Conservation (phyloP, 163 green algal species). For the Prototheca cutis region DNA sequence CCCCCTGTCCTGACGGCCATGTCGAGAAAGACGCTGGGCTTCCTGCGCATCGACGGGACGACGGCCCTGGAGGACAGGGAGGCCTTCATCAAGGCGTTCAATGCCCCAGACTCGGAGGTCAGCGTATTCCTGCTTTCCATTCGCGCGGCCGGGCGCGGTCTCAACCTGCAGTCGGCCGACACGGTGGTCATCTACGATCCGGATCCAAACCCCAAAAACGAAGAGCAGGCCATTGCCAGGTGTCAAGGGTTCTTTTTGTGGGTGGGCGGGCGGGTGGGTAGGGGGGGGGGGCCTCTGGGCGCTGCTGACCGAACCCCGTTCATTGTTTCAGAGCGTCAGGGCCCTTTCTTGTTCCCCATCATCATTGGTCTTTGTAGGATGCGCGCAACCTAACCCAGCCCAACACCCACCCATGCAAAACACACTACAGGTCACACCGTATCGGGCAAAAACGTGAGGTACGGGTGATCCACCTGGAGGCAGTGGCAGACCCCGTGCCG, state of each 20-base stretch:
- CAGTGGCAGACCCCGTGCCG: conserved; percentile 52
- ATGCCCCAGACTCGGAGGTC: conserved; percentile 48
- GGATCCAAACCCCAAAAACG: conserved; percentile 98
- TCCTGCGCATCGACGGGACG: conserved; percentile 82
- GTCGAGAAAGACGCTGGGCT: conserved; percentile 34
- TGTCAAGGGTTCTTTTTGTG: conserved; percentile 19
- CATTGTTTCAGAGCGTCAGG: too few species aligned
- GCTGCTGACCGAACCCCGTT: too few species aligned
- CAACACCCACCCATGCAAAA: neutral
- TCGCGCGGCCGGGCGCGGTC: conserved; percentile 80
- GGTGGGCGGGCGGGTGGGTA: neutral
- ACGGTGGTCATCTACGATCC: conserved; percentile 90
- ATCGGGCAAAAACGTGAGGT: conserved; percentile 87
- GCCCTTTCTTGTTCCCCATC: too few species aligned
- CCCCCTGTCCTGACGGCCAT: too few species aligned
- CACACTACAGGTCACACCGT: conserved; percentile 50
- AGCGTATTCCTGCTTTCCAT: conserved; percentile 99
- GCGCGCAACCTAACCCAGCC: too few species aligned
- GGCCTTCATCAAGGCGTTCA: conserved; percentile 68
- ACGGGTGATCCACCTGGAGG: conserved; percentile 82
- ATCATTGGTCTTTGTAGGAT: too few species aligned
- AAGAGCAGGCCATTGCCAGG: conserved; percentile 92
- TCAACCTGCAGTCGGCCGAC: conserved; percentile 82
- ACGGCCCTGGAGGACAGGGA: conserved; percentile 78
- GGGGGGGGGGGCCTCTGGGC: neutral